Evolutionary conservation across 1,139 yeast genomes (phyloP), one percentile per base, ranked within the genome.

Genomic region (Yamadazyma dushanensis): DNA sequence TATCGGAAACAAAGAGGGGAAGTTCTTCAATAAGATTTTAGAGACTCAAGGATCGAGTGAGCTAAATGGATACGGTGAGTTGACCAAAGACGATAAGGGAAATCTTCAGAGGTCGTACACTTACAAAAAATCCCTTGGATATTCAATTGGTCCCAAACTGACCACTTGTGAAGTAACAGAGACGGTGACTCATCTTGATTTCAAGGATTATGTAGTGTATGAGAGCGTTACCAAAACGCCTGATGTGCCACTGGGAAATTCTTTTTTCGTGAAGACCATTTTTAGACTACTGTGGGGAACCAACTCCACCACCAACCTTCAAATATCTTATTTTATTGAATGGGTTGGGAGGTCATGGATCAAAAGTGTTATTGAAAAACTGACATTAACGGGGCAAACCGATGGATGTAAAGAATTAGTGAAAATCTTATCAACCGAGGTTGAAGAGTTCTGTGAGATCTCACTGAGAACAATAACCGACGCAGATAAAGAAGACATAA

Each of bases 301-400:
- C 16, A 45, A 58, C 15, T 70, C 70, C 39, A 44, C 53, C n/a
- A 73, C 81, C 0, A 54, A 53, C 10, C 49, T 78, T 20, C 56
- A 53, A 16, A 55, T 76, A 9, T 66, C 78, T 10, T 76, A 61
- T 48, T 65, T 54, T 39, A 61, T 76, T 22, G 63, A 70, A 26
- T 78, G 83, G 83, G 65, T 73, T 0, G 80, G 80, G 1, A 59
- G 69, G 14, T 73, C 80, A 19, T 77, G 83, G 82, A 66, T 77
- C 43, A 76, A 72, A 45, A 63, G 73, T 16, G 65, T 76, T 16
- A 74, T 78, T 34, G 83, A 77, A 43, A 73, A 67, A 39, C 72
- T 66, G 51, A 67, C 80, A 2, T 49, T 59, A 22, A 49, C 72
- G 1, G 82, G 81, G 0, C 81, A 76, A 47, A 54, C 57, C 17